Conservation (phyloP, 192 early-diverging fungal genomes). For the Coemansia javaensis region DNA sequence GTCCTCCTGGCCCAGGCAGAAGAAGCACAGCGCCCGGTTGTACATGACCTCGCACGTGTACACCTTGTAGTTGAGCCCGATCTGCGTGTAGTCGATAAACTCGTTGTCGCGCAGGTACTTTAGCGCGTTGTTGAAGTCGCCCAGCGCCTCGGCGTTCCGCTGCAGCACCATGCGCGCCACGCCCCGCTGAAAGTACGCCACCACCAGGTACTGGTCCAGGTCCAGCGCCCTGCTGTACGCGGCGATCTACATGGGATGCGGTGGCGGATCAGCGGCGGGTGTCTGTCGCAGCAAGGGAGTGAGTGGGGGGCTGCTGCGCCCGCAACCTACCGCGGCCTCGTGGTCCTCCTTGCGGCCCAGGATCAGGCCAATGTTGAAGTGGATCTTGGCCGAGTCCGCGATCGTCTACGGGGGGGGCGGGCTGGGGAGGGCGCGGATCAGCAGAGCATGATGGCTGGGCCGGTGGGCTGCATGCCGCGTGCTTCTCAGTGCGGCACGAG, state of each 20-base stretch:
- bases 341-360: conserved; percentile 68
- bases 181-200: conserved; percentile 91
- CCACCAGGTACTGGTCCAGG: conserved; percentile 83
- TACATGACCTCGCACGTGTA: conserved; percentile 85
- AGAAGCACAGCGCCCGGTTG: conserved; percentile 82
- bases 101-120: conserved; percentile 77
- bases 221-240: conserved; percentile 69
- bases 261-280: conserved; percentile 7
- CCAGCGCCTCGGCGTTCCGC: conserved; percentile 64
- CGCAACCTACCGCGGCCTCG: conserved; percentile 81
- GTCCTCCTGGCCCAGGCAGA: conserved; percentile 68
- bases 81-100: conserved; percentile 91
- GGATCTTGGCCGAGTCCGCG: conserved; percentile 89
- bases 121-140: conserved; percentile 77
- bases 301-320: no score
- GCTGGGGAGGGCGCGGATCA: background rate
- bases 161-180: conserved; percentile 72
- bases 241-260: conserved; percentile 59
- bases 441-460: no score
- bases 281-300: no score
- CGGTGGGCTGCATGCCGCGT: no score
- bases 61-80: conserved; percentile 87
- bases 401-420: conserved; percentile 42
- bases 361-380: conserved; percentile 92
- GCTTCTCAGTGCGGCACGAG: no score